phyloP scores from a whole-genome alignment of 1,139 yeast genomes.

The Protomyces inundatus region DNA sequence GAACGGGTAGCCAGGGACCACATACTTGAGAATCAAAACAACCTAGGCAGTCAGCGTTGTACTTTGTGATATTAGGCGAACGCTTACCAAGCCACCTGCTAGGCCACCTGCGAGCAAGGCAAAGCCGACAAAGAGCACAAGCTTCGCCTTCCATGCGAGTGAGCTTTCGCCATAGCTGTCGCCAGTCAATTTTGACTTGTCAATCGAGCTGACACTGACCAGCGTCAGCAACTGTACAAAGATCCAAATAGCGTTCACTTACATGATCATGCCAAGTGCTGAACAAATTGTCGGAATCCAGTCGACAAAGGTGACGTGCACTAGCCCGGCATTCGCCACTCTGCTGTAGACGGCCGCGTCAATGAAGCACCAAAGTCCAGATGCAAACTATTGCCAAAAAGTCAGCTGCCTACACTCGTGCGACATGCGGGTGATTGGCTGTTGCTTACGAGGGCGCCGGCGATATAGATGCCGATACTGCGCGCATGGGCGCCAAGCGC shows the following conservation, averaged over 20 bases:
- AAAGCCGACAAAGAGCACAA: slow-evolving; percentile 83
- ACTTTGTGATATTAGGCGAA: not conserved
- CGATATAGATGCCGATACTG: slow-evolving; percentile 14
- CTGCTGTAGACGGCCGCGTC: slow-evolving; percentile 85
- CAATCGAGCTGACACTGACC: slow-evolving; percentile 68
- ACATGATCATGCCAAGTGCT: slow-evolving; percentile 78
- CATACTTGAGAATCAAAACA: slow-evolving; percentile 75
- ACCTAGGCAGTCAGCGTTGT: slow-evolving; percentile 11
- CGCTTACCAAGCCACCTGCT: slow-evolving; percentile 72
- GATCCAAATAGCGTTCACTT: not conserved
- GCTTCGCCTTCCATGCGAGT: slow-evolving; percentile 90
- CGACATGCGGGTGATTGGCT: slow-evolving; percentile 31
- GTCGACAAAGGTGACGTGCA: slow-evolving; percentile 84
- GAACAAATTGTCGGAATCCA: slow-evolving; percentile 94
- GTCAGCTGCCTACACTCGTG: slow-evolving; percentile 52
- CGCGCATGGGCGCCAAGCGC: slow-evolving; percentile 19
- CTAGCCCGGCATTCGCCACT: slow-evolving; percentile 75
- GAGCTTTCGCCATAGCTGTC: slow-evolving; percentile 47
- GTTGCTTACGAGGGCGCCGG: slow-evolving; percentile 4
- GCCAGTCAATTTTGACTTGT: slow-evolving; percentile 64
- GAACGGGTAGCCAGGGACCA: slow-evolving; percentile 68
- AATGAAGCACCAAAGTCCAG: slow-evolving; percentile 83
- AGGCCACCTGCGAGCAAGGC: slow-evolving; percentile 89
- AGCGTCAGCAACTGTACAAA: not conserved
- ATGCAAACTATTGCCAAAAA: slow-evolving; percentile 50